A percentile compares a stretch with the other conserved stretches of the same genome.
Conservation (phyloP, 305 asterid species). For the Solanum hybrid region DNA sequence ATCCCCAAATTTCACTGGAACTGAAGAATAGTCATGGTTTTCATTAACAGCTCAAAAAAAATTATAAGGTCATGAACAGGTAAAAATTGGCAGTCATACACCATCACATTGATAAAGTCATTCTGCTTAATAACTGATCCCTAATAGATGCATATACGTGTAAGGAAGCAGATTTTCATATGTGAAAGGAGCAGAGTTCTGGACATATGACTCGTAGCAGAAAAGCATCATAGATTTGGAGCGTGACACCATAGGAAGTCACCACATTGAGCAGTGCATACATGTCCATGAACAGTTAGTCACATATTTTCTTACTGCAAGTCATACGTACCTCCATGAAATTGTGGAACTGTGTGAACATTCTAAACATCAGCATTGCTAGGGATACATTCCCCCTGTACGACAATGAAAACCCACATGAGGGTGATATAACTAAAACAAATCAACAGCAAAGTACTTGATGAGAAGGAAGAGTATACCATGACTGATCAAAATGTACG, state of each 20-base stretch:
- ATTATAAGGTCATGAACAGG: neutral
- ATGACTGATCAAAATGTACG: conserved; percentile 97
- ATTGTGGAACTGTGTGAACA: conserved; percentile 95
- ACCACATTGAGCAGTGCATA: neutral
- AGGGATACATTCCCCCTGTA: conserved; percentile 76
- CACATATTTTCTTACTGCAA: neutral
- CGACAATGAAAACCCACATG: conserved; percentile 3
- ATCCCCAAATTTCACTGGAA: neutral
- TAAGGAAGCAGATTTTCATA: neutral
- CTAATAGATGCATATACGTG: neutral
- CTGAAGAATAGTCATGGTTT: neutral
- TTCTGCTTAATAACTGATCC: neutral
- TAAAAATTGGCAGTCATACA: neutral
- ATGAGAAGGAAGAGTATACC: conserved; percentile 36
- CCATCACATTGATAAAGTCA: neutral
- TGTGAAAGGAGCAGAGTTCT: neutral
- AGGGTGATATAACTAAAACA: neutral
- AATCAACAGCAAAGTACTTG: neutral
- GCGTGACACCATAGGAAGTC: neutral
- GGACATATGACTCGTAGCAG: neutral
- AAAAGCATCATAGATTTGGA: neutral
- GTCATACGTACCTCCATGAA: conserved; percentile 78
- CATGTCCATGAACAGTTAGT: neutral
- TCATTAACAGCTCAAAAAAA: neutral
- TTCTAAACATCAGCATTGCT: conserved; percentile 78